Base-by-base conservation (phyloP, 768 basidiomycete species). In the Pleurotus eryngii region DNA sequence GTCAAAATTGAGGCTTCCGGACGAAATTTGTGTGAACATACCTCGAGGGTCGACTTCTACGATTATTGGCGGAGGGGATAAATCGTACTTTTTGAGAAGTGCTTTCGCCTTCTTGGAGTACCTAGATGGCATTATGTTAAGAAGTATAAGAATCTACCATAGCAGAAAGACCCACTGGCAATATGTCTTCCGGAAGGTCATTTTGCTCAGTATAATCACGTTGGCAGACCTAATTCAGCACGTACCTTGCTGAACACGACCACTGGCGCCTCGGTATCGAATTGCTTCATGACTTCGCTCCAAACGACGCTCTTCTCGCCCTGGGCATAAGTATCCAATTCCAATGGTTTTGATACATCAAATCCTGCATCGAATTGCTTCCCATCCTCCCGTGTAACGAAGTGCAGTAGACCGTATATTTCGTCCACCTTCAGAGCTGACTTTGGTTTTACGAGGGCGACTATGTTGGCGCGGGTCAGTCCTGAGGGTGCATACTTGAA, bases 191-290 rank as follows among this genome's bases (percentile, higher is more conserved):
- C 14, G 24, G 3, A 12, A 4, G 5, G 27, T 15, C 26, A 40
- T 22, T 26, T 5, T 26, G 18, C 9, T 17, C 17, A 37, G 9
- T n/a, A 43, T 24, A 39, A 24, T 50, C 9, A 8, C 39, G 27
- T 5, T 27, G n/a, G 0, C 18, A 20, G 14, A 20, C 27, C n/a
- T 12, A 49, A 47, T 60, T 4, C 45, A 20, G n/a, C 18, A 69
- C 77, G 30, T 55, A 86, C 89, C 78, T 93, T 93, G 76, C 90
- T 92, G 64, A 93, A 92, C 11, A 93, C 83, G 46, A 92, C 75
- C 5, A 93, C 70, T 2, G 90, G 90, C 62, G 81, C 76, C 30
- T 81, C 68, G 15, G 74, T 64, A 38, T 80, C 72, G 47, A 91
- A 62, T 18, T 63, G 64, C 43, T 65, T 65, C 15, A 77, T 68